Percentiles rank a stretch among this genome's conserved stretches.
These are phyloP conservation scores for Suhomyces maxii DNA, from an alignment of 1,139 yeast species.

Conservation along the genomic window DNA sequence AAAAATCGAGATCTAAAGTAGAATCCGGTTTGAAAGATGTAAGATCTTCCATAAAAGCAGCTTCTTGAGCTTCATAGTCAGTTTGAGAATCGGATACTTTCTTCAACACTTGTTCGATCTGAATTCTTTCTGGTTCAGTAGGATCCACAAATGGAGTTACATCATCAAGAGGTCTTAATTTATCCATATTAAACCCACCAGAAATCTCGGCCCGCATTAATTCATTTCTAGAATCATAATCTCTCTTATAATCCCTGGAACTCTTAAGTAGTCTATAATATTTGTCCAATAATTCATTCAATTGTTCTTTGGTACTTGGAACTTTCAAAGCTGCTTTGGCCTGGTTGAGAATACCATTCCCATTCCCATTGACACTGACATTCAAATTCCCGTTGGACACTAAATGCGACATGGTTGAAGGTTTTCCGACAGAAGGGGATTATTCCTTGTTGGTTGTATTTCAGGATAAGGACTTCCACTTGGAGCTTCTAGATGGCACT, in stretches of 20 bases:
- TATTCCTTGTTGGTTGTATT: too few relatives aligned
- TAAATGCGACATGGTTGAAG: not conserved
- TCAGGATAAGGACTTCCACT: too few relatives aligned
- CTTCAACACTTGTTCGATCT: conserved; percentile 34
- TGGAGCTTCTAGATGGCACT: too few relatives aligned
- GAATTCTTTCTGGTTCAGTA: conserved; percentile 19
- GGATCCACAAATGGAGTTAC: conserved; percentile 5
- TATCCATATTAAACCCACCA: conserved; percentile 4
- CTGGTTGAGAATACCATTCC: conserved; percentile 1
- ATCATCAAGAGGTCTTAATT: conserved; percentile 1
- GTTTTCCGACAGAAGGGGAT: too few relatives aligned
- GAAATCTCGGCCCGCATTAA: conserved; percentile 4
- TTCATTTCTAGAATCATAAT: conserved; percentile 8
- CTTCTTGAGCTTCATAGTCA: conserved; percentile 24
- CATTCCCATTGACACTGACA: conserved; percentile 1
- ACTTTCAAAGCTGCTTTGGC: conserved; percentile 2
- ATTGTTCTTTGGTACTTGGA: conserved; percentile 34
- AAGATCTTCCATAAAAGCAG: conserved; percentile 22
- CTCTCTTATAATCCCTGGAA: conserved; percentile 20
- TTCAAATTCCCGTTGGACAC: not conserved
- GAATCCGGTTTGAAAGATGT: conserved; percentile 4
- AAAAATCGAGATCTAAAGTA: conserved; percentile 47
- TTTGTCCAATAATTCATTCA: conserved; percentile 31
- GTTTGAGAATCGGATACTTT: conserved; percentile 33
- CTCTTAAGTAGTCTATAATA: conserved; percentile 30